Percentiles rank a stretch among this genome's conserved stretches.
phyloP scores from a whole-genome alignment of 2,329 filamentous ascomycete species.

The Scedosporium minutisporum region DNA sequence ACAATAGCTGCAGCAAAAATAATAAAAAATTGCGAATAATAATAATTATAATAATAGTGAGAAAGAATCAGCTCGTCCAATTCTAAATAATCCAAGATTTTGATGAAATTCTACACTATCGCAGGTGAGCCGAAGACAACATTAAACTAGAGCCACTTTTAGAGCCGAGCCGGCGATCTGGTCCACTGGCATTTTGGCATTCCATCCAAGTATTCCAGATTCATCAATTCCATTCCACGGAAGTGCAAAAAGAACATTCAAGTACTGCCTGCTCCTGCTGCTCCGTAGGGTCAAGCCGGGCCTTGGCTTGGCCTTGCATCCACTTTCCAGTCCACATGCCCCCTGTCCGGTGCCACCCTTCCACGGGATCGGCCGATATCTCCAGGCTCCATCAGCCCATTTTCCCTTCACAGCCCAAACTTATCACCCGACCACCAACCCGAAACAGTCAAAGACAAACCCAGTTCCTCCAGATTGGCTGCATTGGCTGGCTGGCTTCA shows the following conservation, averaged over 20 bases:
- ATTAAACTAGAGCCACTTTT: too few species aligned
- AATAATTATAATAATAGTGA: neutral
- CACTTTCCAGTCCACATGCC: neutral
- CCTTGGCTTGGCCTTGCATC: neutral
- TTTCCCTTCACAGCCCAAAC: slow-evolving; percentile 23
- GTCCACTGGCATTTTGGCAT: too few species aligned
- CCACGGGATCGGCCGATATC: slow-evolving; percentile 24
- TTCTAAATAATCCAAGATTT: neutral
- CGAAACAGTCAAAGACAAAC: slow-evolving; percentile 2
- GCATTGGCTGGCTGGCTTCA: neutral
- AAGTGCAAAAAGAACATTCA: too few species aligned
- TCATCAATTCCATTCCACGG: too few species aligned
- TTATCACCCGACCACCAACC: slow-evolving; percentile 20
- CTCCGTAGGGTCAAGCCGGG: neutral
- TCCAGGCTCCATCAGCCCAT: slow-evolving; percentile 23
- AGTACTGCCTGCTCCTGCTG: too few species aligned
- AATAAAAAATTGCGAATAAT: neutral
- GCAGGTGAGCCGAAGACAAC: too few species aligned
- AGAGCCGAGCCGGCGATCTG: too few species aligned
- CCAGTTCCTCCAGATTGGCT: neutral
- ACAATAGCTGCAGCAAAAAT: neutral
- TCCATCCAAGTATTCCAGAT: too few species aligned
- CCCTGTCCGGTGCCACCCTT: slow-evolving; percentile 2
- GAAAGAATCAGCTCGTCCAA: neutral
- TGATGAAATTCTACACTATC: too few species aligned